phyloP scores from a whole-genome alignment of 2,329 filamentous ascomycete species.

The Colletotrichum graminicola region DNA sequence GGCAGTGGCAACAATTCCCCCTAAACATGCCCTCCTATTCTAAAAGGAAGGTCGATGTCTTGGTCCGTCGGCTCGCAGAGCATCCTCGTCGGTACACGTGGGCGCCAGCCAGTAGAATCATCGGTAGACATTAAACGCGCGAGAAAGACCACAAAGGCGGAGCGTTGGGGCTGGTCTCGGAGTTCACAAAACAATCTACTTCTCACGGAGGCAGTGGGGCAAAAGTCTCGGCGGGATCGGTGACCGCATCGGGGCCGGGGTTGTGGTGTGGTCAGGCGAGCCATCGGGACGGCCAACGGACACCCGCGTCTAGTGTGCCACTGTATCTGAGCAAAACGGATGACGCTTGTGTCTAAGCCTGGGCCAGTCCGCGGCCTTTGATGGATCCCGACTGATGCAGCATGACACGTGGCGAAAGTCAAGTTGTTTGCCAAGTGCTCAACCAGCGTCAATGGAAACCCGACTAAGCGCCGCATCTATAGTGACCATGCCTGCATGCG shows the following conservation, averaged over 20 bases:
- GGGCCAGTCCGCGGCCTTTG: slow-evolving; percentile 13
- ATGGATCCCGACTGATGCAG: slow-evolving; percentile 11
- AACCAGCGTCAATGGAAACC: slow-evolving; percentile 24
- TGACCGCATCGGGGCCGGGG: slow-evolving; percentile 23
- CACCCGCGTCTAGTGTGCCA: slow-evolving; percentile 7
- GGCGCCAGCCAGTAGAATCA: slow-evolving; percentile 1
- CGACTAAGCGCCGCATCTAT: slow-evolving; percentile 21
- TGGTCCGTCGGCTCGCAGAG: slow-evolving; percentile 20
- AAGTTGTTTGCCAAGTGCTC: slow-evolving; percentile 4
- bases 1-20: slow-evolving; percentile 8
- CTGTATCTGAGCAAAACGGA: not conserved
- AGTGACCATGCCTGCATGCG: not conserved
- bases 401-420: slow-evolving; percentile 26
- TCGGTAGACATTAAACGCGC: slow-evolving; percentile 17
- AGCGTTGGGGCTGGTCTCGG: slow-evolving; percentile 9
- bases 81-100: slow-evolving; percentile 22
- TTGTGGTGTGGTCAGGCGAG: slow-evolving; percentile 31
- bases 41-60: slow-evolving; percentile 28
- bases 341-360: slow-evolving; percentile 4
- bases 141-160: not conserved
- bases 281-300: slow-evolving; percentile 11
- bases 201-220: slow-evolving; percentile 34
- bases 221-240: slow-evolving; percentile 38
- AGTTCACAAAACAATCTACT: slow-evolving; percentile 34
- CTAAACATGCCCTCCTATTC: slow-evolving; percentile 13